Evolutionary conservation across 192 early-diverging fungal species (phyloP).

Genomic region (Mortierella claussenii): DNA sequence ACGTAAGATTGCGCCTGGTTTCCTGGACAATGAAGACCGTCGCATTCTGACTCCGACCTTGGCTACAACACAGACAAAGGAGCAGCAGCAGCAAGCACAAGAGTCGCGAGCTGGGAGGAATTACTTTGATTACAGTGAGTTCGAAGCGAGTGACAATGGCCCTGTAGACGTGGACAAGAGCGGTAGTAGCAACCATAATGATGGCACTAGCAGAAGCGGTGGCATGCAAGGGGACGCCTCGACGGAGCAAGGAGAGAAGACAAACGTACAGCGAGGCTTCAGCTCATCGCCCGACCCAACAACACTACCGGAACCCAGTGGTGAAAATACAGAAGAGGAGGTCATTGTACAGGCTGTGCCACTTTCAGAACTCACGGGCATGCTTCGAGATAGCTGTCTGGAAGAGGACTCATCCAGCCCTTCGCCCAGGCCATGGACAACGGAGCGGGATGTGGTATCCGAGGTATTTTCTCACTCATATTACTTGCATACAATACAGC

Average conservation of each 20-base stretch:
- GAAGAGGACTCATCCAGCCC: constrained; percentile 34
- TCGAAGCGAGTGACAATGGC: constrained; percentile 20
- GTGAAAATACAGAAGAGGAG: constrained; percentile 15
- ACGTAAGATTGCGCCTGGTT: constrained; percentile 72
- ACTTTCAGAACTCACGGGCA: constrained; percentile 36
- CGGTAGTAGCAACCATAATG: not conserved
- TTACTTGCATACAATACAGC: no score
- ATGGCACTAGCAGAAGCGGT: not conserved
- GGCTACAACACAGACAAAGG: constrained; percentile 27
- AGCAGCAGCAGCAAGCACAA: not conserved
- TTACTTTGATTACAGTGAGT: constrained; percentile 45
- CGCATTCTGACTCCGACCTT: constrained; percentile 64
- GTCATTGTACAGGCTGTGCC: constrained; percentile 49
- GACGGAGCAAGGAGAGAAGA: not conserved
- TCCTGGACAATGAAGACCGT: constrained; percentile 66
- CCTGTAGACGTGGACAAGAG: not conserved
- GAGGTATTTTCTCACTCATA: constrained; percentile 47
- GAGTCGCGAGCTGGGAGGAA: not conserved
- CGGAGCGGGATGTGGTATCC: constrained; percentile 16
- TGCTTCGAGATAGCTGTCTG: constrained; percentile 37
- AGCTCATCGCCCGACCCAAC: not conserved
- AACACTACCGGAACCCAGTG: not conserved
- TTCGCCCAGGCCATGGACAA: constrained; percentile 26
- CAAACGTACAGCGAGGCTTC: not conserved
- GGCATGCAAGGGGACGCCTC: not conserved